These are phyloP conservation scores for Aplosporella prunicola DNA, from an alignment of 2,329 filamentous ascomycete genomes.

Conservation along the genomic window DNA sequence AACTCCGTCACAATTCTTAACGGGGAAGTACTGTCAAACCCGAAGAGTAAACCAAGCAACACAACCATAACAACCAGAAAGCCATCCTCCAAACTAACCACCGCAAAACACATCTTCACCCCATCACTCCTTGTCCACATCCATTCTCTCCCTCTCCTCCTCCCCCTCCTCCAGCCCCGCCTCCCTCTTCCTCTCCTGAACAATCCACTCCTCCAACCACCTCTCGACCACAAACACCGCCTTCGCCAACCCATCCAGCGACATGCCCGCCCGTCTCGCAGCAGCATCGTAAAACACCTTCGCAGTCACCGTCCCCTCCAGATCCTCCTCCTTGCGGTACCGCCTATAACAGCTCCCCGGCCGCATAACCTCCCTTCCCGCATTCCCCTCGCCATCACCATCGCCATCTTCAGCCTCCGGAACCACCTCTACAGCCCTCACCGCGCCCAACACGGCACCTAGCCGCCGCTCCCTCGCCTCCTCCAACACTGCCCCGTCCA, in stretches of 20 bases:
- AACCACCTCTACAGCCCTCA: conserved; percentile 32
- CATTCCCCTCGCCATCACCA: no score
- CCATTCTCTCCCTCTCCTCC: no score
- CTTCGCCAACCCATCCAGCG: conserved; percentile 40
- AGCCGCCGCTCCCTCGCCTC: conserved; percentile 26
- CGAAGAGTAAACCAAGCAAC: no score
- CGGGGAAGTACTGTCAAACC: no score
- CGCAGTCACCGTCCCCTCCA: conserved; percentile 31
- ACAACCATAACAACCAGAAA: no score
- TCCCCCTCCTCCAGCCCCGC: neutral
- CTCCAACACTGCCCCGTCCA: conserved; percentile 12
- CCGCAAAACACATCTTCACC: no score
- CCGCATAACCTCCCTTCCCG: conserved; percentile 19
- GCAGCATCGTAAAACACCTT: conserved; percentile 43
- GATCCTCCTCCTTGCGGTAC: conserved; percentile 39
- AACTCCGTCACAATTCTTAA: no score
- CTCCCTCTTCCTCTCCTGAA: neutral
- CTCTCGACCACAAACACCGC: conserved; percentile 43
- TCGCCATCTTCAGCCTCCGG: conserved; percentile 24
- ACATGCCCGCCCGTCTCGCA: conserved; percentile 41
- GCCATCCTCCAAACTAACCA: no score
- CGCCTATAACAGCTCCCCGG: conserved; percentile 43
- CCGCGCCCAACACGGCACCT: conserved; percentile 32
- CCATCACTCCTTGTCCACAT: neutral
- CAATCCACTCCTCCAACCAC: conserved; percentile 8